A percentile compares a stretch with the other conserved stretches of the same genome.
Evolutionary conservation across 495 filamentous ascomycete species (phyloP).

Genomic region (Letharia columbiana): DNA sequence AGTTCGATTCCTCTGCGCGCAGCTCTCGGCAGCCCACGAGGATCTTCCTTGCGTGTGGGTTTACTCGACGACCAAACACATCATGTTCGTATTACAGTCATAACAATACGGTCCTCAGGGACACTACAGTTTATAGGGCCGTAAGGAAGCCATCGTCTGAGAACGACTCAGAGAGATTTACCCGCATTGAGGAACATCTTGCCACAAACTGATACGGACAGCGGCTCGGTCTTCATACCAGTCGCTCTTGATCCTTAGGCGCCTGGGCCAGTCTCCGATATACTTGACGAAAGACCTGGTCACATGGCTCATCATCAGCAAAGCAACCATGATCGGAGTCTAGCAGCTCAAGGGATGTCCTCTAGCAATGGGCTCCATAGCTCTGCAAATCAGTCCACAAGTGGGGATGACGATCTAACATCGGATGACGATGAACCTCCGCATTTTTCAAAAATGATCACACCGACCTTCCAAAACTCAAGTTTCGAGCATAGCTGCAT

Average conservation of each 20-base stretch:
- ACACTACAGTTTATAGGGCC: conserved; percentile 14
- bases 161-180: background rate
- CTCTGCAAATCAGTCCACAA: conserved; percentile 2
- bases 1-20: conserved; percentile 9
- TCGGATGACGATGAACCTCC: conserved; percentile 48
- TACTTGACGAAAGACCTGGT: background rate
- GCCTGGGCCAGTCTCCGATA: background rate
- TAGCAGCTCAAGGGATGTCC: conserved; percentile 8
- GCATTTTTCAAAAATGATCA: conserved; percentile 31
- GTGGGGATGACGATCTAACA: conserved; percentile 21
- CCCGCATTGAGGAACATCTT: background rate
- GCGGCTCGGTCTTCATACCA: background rate
- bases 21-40: background rate
- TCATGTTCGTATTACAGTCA: conserved; percentile 29
- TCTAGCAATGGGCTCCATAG: conserved; percentile 1
- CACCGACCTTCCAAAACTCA: conserved; percentile 28
- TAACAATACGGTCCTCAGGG: conserved; percentile 32
- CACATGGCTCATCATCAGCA: conserved; percentile 20
- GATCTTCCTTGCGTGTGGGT: conserved; percentile 14
- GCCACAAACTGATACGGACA: background rate
- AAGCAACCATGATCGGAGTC: conserved; percentile 5
- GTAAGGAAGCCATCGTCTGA: background rate
- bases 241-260: background rate
- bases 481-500: conserved; percentile 29
- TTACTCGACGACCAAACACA: conserved; percentile 20